Conservation (phyloP, 257 asterid species). For the Gynochthodes officinalis region DNA sequence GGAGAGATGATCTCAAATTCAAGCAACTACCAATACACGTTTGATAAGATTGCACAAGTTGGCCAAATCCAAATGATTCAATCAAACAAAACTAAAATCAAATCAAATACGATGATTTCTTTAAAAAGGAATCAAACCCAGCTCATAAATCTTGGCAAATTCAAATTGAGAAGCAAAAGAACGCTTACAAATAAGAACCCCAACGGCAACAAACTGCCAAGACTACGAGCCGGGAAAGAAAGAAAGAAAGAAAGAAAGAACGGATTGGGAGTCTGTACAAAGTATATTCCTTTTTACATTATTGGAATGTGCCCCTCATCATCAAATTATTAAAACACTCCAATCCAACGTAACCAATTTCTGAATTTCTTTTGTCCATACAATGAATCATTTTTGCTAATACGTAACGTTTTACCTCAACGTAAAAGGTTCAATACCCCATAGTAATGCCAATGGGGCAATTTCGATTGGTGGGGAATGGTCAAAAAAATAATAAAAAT, state of each 20-base stretch:
- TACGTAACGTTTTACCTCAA: not conserved
- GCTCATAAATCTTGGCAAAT: constrained; percentile 37
- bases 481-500: not conserved
- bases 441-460: not conserved
- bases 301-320: constrained; percentile 55
- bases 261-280: constrained; percentile 30
- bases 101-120: not conserved
- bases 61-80: constrained; percentile 6
- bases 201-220: constrained; percentile 51
- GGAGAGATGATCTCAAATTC: constrained; percentile 11
- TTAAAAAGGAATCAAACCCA: constrained; percentile 26
- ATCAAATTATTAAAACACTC: constrained; percentile 13
- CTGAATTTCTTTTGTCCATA: not conserved
- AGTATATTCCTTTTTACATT: constrained; percentile 58
- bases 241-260: not conserved
- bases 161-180: constrained; percentile 22
- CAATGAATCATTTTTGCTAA: not conserved
- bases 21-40: not conserved
- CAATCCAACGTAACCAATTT: not conserved
- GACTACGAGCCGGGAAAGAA: constrained; percentile 14
- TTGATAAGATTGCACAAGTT: constrained; percentile 6
- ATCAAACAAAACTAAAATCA: not conserved
- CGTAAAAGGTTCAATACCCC: too few relatives aligned
- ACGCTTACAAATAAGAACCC: constrained; percentile 46
- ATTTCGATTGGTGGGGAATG: not conserved